phyloP scores from a whole-genome alignment of 768 basidiomycete species.

The Daedaleopsis nitida region DNA sequence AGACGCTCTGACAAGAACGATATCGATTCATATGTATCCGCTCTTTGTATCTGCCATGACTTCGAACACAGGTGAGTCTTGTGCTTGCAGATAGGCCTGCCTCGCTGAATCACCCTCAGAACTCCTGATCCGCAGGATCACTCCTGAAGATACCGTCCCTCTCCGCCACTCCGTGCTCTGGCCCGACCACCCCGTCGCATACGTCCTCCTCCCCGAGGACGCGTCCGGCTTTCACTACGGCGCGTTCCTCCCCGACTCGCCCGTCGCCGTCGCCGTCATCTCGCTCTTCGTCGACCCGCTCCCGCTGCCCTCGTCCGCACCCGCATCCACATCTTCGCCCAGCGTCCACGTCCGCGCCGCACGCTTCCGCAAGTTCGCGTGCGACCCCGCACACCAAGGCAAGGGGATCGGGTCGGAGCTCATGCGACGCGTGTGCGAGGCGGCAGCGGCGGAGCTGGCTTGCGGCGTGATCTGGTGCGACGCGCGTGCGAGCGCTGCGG shows the following conservation, averaged over 20 bases:
- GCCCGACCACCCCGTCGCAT: constrained; percentile 50
- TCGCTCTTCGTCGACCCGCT: constrained; percentile 54
- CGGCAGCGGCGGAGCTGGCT: constrained; percentile 42
- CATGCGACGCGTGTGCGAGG: constrained; percentile 41
- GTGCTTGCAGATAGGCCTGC: not conserved
- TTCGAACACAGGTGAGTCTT: too few species aligned
- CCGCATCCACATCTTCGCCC: not conserved
- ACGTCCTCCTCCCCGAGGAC: constrained; percentile 56
- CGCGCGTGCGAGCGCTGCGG: constrained; percentile 45
- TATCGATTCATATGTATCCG: too few species aligned
- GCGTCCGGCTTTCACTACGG: constrained; percentile 53
- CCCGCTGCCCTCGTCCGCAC: constrained; percentile 33
- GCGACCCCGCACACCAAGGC: constrained; percentile 50
- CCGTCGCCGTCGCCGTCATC: constrained; percentile 51
- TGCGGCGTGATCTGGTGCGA: constrained; percentile 59
- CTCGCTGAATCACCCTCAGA: not conserved
- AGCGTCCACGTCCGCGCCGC: constrained; percentile 26
- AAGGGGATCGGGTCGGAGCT: constrained; percentile 55
- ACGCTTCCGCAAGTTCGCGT: constrained; percentile 66
- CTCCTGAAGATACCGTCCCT: constrained; percentile 44
- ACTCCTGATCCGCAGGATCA: constrained; percentile 33
- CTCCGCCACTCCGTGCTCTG: constrained; percentile 62
- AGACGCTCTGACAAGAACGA: too few species aligned
- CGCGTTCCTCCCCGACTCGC: constrained; percentile 44
- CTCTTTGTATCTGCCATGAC: too few species aligned